Evolutionary conservation across 148 eudicot genomes (phyloP).

Genomic region (Cornus florida): DNA sequence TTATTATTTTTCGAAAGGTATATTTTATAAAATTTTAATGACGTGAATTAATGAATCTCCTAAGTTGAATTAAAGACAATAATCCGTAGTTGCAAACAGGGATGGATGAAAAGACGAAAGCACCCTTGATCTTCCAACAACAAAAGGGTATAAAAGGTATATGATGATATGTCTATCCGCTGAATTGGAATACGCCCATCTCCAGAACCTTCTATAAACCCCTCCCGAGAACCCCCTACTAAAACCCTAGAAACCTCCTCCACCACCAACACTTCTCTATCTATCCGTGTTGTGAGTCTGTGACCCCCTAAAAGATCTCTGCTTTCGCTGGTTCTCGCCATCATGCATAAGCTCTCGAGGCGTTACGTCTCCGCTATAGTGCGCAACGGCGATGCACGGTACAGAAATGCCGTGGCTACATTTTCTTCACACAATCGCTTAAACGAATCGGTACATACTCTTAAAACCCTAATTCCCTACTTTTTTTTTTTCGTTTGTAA

Average conservation of each 20-base stretch:
- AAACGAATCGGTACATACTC: conserved; percentile 29
- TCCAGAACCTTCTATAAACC: conserved; percentile 47
- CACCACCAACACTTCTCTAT: no score
- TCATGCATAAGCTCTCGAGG: conserved; percentile 64
- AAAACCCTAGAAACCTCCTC: conserved; percentile 32
- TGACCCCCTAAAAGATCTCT: neutral
- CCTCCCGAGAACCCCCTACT: conserved; percentile 23
- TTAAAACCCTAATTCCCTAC: neutral
- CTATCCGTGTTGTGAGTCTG: no score
- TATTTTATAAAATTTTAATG: no score
- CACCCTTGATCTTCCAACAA: neutral
- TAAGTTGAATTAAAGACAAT: no score
- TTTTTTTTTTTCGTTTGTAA: neutral
- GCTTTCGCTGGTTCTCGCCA: neutral
- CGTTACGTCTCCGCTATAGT: conserved; percentile 58
- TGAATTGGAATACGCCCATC: neutral
- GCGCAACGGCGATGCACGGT: conserved; percentile 39
- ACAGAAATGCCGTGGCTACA: conserved; percentile 43
- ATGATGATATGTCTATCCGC: no score
- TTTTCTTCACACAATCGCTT: conserved; percentile 25
- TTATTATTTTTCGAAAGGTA: no score
- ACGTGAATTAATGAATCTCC: no score
- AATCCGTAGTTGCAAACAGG: no score
- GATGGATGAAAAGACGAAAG: no score
- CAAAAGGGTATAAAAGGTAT: no score